phyloP scores from a whole-genome alignment of 768 basidiomycete genomes.

The Podaxis sp. region DNA sequence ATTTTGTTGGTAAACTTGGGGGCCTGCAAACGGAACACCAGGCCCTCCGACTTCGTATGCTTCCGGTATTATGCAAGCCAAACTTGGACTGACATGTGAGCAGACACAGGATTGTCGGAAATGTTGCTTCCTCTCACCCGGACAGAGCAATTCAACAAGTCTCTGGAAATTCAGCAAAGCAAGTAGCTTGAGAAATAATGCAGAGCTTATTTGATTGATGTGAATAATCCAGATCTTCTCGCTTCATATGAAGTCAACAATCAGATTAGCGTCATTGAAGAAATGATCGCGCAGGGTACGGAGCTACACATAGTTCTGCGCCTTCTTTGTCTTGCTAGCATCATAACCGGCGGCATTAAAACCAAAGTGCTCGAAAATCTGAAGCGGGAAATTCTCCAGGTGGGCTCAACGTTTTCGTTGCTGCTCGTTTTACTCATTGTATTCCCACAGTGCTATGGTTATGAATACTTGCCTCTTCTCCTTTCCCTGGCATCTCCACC shows the following conservation, averaged over 20 bases:
- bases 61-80: not conserved
- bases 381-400: conserved; percentile 90
- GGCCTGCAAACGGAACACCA: conserved; percentile 93
- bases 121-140: conserved; percentile 81
- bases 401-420: conserved; percentile 23
- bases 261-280: conserved; percentile 88
- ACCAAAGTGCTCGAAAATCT: conserved; percentile 81
- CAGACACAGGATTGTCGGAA: conserved; percentile 96
- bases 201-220: not conserved
- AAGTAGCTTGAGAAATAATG: conserved; percentile 23
- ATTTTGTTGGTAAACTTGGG: conserved; percentile 94
- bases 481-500: conserved; percentile 66
- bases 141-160: conserved; percentile 87
- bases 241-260: conserved; percentile 83
- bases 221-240: conserved; percentile 68
- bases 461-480: conserved; percentile 66
- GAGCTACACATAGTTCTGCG: conserved; percentile 79
- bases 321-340: conserved; percentile 81
- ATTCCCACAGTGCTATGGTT: conserved; percentile 65
- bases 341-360: conserved; percentile 87
- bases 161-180: conserved; percentile 97
- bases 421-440: conserved; percentile 31
- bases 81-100: conserved; percentile 12
- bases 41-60: conserved; percentile 83
- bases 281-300: conserved; percentile 83